Conservation (phyloP, 345 rosid species). For the Eutrema japonicum region DNA sequence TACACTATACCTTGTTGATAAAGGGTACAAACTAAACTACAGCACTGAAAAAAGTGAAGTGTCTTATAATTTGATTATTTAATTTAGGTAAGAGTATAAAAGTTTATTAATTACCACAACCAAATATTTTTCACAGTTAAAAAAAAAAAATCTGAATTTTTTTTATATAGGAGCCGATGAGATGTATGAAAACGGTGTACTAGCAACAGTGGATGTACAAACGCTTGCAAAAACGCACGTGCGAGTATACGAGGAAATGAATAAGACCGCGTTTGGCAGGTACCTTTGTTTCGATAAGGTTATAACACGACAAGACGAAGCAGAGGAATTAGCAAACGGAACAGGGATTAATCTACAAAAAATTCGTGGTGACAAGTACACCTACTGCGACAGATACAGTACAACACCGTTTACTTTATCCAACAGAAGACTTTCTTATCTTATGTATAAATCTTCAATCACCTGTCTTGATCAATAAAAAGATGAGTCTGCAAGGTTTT, state of each 20-base stretch:
- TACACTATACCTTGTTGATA: too few species aligned
- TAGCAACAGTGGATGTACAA: constrained; percentile 56
- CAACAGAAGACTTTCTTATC: constrained; percentile 46
- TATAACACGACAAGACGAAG: constrained; percentile 42
- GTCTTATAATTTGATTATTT: too few species aligned
- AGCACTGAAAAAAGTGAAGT: too few species aligned
- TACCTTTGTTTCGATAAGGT: constrained; percentile 62
- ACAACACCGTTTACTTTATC: constrained; percentile 42
- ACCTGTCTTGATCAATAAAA: constrained; percentile 23
- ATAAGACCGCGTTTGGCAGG: constrained; percentile 53
- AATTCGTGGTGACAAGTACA: constrained; percentile 42
- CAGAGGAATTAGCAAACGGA: constrained; percentile 40
- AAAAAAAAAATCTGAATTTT: too few species aligned
- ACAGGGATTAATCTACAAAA: constrained; percentile 13
- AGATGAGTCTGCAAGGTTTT: too few species aligned
- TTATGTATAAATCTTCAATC: constrained; percentile 47
- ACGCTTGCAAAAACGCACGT: constrained; percentile 64
- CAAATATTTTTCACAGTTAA: too few species aligned
- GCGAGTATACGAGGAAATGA: constrained; percentile 54
- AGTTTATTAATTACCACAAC: too few species aligned
- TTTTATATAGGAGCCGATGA: constrained; percentile 35
- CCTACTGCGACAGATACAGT: neutral
- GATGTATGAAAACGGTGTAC: constrained; percentile 52
- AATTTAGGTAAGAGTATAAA: too few species aligned
- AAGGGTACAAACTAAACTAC: too few species aligned